Base-by-base conservation (phyloP, 2,329 filamentous ascomycete genomes). In the Cladosporium sp. region DNA sequence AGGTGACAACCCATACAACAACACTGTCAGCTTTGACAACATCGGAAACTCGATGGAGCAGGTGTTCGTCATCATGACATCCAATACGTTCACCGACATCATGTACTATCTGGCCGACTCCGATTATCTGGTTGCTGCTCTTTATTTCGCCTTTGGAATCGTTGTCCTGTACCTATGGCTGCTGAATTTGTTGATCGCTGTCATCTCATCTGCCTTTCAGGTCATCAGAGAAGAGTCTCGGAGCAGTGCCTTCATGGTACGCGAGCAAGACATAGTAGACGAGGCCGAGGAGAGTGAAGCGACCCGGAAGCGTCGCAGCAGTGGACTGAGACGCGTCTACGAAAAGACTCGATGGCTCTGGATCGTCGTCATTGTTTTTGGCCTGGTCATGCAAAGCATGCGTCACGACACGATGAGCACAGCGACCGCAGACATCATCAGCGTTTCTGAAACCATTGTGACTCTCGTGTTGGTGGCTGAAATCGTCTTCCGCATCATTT, bases 201-300 rank as follows among this genome's bases (percentile, higher is more conserved):
- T 99, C 73, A 99, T 99, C 75, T 99, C 95, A 0, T 97, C 95
- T 5, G 97, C 94, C 1, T 99, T 99, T 74, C 95, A 99, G 76
- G 91, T 99, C 70, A 99, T 99, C 72, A 88, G 95, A 69, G 96
- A 99, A 80, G 95, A 99, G 76, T 96, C 92, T 79, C 93, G 91
- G 77, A 89, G 90, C 34, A 97, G 93, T 80, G 95, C 96, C 3
- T 99, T 99, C 77, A 93, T 93, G 5, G 88, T 88, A 14, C 87
- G 92, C 65, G 85, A 91, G 46, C 85, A 85, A 61, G 82, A 84
- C 58, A 66, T 71, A 2, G 68, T 67, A 3, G 71, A 72, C 34
- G 75, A 67, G 18, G 71, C 79, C 28, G 78, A 79, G 34, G 80
- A 82, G 48, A 67, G 75, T 49, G 71, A 75, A 18, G 59, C 72